Percentiles rank a stretch among this genome's conserved stretches.
Evolutionary conservation across 73 alveolate species (phyloP).

Genomic region (Paramecium bursaria): DNA sequence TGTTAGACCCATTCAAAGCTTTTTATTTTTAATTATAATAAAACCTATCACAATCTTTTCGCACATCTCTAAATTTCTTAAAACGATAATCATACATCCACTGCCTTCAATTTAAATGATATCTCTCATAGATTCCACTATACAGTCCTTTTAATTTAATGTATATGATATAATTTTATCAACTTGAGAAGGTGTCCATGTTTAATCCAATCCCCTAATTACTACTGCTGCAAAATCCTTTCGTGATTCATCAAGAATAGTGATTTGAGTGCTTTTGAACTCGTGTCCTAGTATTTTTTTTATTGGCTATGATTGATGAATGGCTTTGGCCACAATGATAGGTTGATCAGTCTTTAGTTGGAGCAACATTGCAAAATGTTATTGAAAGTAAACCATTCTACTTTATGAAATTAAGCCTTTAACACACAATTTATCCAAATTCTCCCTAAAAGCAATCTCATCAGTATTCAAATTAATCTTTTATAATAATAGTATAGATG

Average conservation of each 20-base stretch:
- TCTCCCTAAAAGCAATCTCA: not conserved
- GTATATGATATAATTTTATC: slow-evolving; percentile 20
- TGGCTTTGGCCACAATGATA: not conserved
- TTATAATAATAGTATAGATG: slow-evolving; percentile 4
- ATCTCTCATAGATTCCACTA: not conserved
- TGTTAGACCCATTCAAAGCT: slow-evolving; percentile 26
- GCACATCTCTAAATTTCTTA: slow-evolving; percentile 24
- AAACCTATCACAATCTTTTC: slow-evolving; percentile 25
- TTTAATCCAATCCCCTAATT: slow-evolving; percentile 32
- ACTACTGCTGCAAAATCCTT: slow-evolving; percentile 37
- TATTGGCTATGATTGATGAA: not conserved
- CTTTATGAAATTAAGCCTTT: slow-evolving; percentile 29
- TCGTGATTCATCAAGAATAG: slow-evolving; percentile 29
- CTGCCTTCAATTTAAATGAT: slow-evolving; percentile 12
- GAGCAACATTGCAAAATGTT: not conserved
- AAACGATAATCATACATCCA: slow-evolving; percentile 34
- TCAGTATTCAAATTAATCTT: not conserved
- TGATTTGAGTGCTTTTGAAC: not conserved
- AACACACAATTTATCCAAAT: slow-evolving; percentile 9
- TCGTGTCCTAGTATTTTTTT: slow-evolving; percentile 14
- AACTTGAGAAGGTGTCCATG: not conserved
- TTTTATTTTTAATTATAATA: no score
- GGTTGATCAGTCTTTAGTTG: slow-evolving; percentile 53
- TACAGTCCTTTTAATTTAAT: slow-evolving; percentile 24
- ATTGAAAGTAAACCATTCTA: not conserved